Evolutionary conservation across 2,329 filamentous ascomycete genomes (phyloP).

Genomic region (Sclerotinia minor): DNA sequence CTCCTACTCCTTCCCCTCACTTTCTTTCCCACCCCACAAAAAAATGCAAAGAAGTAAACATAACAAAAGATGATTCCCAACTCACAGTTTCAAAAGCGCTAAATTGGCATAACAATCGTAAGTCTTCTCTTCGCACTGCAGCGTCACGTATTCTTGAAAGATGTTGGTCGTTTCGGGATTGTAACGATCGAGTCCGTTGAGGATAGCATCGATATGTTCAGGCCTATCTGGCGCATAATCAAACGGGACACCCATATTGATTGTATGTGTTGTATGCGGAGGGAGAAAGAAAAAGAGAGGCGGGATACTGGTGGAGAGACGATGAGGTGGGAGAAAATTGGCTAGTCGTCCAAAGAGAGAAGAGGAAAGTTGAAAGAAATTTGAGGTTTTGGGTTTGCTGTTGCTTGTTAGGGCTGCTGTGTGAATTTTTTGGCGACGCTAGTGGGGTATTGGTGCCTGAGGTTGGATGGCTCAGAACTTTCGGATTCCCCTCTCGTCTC

Average conservation of each 20-base stretch:
- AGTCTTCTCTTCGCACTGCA: slow-evolving; percentile 93
- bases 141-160: slow-evolving; percentile 91
- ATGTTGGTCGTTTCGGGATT: slow-evolving; percentile 93
- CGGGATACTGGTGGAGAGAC: slow-evolving; percentile 8
- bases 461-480: not conserved
- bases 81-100: slow-evolving; percentile 94
- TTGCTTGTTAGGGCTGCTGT: slow-evolving; percentile 25
- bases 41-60: not conserved
- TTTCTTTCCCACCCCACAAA: not conserved
- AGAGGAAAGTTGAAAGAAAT: slow-evolving; percentile 22
- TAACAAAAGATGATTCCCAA: slow-evolving; percentile 42
- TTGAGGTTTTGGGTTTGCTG: slow-evolving; percentile 18
- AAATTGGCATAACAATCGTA: slow-evolving; percentile 97
- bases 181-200: slow-evolving; percentile 96
- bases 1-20: not conserved
- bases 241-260: slow-evolving; percentile 50
- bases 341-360: slow-evolving; percentile 21
- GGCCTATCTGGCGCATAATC: slow-evolving; percentile 92
- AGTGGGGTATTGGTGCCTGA: slow-evolving; percentile 15
- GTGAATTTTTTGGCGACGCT: slow-evolving; percentile 25
- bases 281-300: not conserved
- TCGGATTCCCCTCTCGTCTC: not conserved
- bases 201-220: slow-evolving; percentile 87
- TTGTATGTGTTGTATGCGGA: slow-evolving; percentile 6
- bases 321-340: slow-evolving; percentile 20